Evolutionary conservation across 805 yeast genomes (phyloP), one percentile per base, ranked within the genome.

Genomic region (Kodamaea sagamina): DNA sequence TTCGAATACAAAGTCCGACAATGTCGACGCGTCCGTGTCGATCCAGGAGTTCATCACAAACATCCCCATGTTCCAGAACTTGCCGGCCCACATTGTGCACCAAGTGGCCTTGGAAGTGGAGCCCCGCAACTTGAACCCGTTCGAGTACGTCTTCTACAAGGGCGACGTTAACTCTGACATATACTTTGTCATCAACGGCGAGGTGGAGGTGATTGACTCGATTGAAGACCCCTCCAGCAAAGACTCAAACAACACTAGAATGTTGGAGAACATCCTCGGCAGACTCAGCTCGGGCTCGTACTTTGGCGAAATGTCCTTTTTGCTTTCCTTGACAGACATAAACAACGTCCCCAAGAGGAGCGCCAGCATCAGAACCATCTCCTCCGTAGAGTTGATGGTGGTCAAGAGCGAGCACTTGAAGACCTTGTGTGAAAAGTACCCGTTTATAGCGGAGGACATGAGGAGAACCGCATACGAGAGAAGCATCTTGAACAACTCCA

Each of bases 281-380:
- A 70, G 87, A 44, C 63, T 86, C 18, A 73, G 78, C 2, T 62
- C 78, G 11, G 87, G 86, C 15, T 74, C 81, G 25, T 84, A 82
- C 61, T 84, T 85, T 63, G 93, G 93, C 16, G 92, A 84, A 59
- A 81, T 84, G 82, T 77, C 87, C 0, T 85, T 84, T 51, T 61
- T 85, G 32, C 66, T 78, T 3, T 71, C 72, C 9, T 53, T 81
- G 15, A 61, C 67, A 17, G 54, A 55, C 11, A 40, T 49, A 7
- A 47, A 43, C 41, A 32, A 16, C n/a, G 53, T 63, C 51, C 34
- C 54, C 44, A 39, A 58, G 6, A 62, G 90, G 50, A 75, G 82
- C 32, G 90, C 89, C 0, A 78, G 78, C 45, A 80, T 85, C 25
- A 68, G 89, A 46, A 72, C 89, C 0, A 75, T 82, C 9, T 67